These are phyloP conservation scores for Aspergillus affinis DNA, from an alignment of 495 filamentous ascomycete genomes.

Conservation along the genomic window DNA sequence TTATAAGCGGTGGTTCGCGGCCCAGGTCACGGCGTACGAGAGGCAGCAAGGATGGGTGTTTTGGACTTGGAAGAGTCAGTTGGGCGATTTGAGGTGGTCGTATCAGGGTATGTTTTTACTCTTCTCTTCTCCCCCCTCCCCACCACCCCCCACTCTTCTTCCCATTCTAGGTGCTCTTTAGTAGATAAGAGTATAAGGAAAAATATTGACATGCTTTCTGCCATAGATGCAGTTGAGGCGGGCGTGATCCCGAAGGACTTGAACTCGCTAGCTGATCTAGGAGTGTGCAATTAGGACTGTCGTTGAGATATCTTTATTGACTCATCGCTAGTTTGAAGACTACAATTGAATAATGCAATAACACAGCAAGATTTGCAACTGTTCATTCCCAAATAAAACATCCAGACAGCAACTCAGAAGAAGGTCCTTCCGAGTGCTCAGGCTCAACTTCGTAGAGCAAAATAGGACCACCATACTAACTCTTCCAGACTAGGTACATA, in stretches of 20 bases:
- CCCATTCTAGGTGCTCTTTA: too few species aligned
- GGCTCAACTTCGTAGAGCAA: too few species aligned
- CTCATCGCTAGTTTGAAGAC: too few species aligned
- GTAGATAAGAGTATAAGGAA: not conserved
- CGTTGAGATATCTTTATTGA: too few species aligned
- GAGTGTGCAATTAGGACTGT: conserved; percentile 6
- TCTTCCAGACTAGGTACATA: too few species aligned
- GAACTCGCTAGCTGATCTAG: conserved; percentile 18
- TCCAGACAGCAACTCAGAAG: too few species aligned
- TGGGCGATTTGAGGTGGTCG: conserved; percentile 60
- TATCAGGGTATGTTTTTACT: conserved; percentile 41
- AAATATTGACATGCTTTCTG: conserved; percentile 4
- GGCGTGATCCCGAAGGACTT: conserved; percentile 49
- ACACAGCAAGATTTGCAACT: too few species aligned
- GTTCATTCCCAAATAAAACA: too few species aligned
- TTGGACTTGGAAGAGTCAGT: conserved; percentile 61
- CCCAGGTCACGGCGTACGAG: conserved; percentile 58
- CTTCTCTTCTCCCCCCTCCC: not conserved
- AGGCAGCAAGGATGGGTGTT: conserved; percentile 60
- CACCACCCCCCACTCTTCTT: too few species aligned
- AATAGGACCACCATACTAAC: too few species aligned
- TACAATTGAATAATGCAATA: too few species aligned
- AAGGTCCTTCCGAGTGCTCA: too few species aligned
- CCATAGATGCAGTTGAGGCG: conserved; percentile 42
- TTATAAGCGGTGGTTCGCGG: conserved; percentile 60